Base-by-base conservation (phyloP, 257 asterid species). In the Vinca minor region DNA sequence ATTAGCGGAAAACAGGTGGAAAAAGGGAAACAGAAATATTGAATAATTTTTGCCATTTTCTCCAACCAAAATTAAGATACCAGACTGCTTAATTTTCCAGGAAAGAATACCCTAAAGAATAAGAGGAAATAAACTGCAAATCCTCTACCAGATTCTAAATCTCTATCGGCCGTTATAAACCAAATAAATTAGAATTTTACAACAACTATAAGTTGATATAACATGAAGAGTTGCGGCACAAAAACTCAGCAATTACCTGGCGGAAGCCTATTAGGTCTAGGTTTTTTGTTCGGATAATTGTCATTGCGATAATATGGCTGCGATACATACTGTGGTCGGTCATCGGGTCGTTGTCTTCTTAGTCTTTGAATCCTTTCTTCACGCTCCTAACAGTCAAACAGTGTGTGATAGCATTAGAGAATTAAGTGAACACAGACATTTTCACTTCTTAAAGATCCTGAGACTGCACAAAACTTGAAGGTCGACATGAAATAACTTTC, bases 301-400 rank as follows among this genome's bases (percentile, higher is more conserved):
- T 76, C 88, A 73, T 79, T 94, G 29, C 68, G 83, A 56, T 68
- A 78, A 75, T 58, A 74, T 26, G 82, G 78, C 59, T 78, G 87
- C 75, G 86, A 73, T 59, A 73, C 82, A 77, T 81, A 78, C 63
- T 86, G 71, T 63, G 81, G 83, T 56, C 83, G 82, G 25, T 80
- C 95, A 74, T 90, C 95, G 14, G 87, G 84, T 35, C 84, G 85
- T 45, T 79, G 87, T 70, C 79, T 84, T 66, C 78, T 84, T 29
- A 87, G 65, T 45, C 82, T 80, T 64, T 78, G 95, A 68, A 72
- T 86, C 81, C 97, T 85, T 67, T 86, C 95, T 65, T 93, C 97
- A 46, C 96, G 95, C 79, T 90, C 99, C 97, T 93, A 76, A 64
- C 44, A 49, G 31, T 36, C 8, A 39, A 15, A 42, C 0, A n/a